phyloP scores from a whole-genome alignment of 352 stramenopile genomes.

The Bremia lactucae region DNA sequence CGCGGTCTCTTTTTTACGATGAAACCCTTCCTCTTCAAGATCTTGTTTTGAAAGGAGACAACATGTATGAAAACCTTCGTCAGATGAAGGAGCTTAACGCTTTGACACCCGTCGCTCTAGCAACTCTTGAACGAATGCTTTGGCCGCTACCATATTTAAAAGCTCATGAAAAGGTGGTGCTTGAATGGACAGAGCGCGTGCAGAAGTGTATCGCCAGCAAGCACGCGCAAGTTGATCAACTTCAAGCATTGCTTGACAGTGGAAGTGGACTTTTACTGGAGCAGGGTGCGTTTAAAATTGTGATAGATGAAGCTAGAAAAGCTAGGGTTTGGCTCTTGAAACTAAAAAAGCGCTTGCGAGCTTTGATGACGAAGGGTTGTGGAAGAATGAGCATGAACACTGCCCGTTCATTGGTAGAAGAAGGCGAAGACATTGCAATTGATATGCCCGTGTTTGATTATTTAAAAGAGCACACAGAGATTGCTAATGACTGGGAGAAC shows the following conservation, averaged over 20 bases:
- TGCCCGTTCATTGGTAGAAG: conserved; percentile 61
- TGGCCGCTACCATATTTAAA: conserved; percentile 69
- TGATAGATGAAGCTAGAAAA: conserved; percentile 76
- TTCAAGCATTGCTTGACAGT: conserved; percentile 47
- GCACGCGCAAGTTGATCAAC: conserved; percentile 37
- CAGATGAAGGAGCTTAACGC: conserved; percentile 8
- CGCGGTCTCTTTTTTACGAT: conserved; percentile 73
- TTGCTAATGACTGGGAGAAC: conserved; percentile 71
- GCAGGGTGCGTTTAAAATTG: conserved; percentile 60
- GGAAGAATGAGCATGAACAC: conserved; percentile 47
- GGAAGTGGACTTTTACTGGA: conserved; percentile 53
- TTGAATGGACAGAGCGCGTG: conserved; percentile 52
- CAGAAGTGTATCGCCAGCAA: conserved; percentile 51
- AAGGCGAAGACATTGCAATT: conserved; percentile 70
- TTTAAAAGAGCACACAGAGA: conserved; percentile 70
- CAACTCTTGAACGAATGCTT: conserved; percentile 40
- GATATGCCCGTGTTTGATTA: conserved; percentile 63
- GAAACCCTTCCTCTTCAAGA: conserved; percentile 52
- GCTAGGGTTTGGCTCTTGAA: conserved; percentile 75
- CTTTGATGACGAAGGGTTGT: conserved; percentile 59
- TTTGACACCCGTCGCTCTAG: conserved; percentile 25
- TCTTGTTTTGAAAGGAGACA: conserved; percentile 41
- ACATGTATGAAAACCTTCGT: conserved; percentile 25
- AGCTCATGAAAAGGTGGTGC: conserved; percentile 48
- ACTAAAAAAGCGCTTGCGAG: conserved; percentile 72